Evolutionary conservation across 768 basidiomycete species (phyloP).

Genomic region (Tulasnella sp.): DNA sequence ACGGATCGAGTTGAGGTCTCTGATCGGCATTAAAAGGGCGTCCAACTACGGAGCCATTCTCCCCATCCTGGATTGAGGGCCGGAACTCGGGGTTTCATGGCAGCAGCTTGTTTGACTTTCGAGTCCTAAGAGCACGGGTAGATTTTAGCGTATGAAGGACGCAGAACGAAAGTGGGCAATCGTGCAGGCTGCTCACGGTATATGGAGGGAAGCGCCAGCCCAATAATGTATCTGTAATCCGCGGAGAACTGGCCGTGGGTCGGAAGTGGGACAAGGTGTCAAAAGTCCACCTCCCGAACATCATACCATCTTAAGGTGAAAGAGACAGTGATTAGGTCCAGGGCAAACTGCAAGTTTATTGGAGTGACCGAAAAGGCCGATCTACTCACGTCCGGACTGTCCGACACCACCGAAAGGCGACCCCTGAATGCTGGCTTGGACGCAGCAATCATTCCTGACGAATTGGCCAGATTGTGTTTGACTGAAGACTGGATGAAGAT

Average conservation of each 20-base stretch:
- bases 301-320: constrained; percentile 38
- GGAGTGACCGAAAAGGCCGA: neutral
- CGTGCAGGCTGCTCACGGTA: constrained; percentile 23
- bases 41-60: neutral
- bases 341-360: neutral
- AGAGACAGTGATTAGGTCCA: neutral
- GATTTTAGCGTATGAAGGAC: neutral
- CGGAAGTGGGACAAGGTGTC: constrained; percentile 72
- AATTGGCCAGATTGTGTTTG: constrained; percentile 65
- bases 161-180: neutral
- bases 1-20: no score
- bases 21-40: neutral
- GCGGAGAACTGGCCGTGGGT: constrained; percentile 41
- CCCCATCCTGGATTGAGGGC: neutral
- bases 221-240: constrained; percentile 35
- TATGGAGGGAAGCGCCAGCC: constrained; percentile 36
- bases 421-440: constrained; percentile 51
- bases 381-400: constrained; percentile 55
- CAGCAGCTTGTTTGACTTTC: neutral
- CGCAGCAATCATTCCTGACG: constrained; percentile 60
- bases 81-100: neutral
- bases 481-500: constrained; percentile 45
- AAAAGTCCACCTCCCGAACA: constrained; percentile 66
- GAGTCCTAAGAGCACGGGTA: neutral
- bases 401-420: constrained; percentile 71